These are phyloP conservation scores for Phaeosphaeriaceae sp. DNA, from an alignment of 2,329 filamentous ascomycete species.

Conservation along the genomic window DNA sequence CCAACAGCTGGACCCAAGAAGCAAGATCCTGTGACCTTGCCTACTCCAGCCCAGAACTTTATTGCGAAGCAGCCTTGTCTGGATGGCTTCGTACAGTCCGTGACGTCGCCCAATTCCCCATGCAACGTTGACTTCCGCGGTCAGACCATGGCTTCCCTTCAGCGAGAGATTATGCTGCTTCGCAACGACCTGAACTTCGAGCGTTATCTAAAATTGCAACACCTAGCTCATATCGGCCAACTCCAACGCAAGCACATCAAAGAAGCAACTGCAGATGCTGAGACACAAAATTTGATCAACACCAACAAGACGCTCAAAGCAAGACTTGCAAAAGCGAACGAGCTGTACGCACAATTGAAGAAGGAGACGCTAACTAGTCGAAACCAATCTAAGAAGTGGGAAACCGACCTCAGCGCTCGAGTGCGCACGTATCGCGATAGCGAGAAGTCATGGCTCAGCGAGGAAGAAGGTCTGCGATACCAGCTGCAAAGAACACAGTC, in stretches of 20 bases:
- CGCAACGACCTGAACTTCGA: slow-evolving; percentile 86
- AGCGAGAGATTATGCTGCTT: slow-evolving; percentile 77
- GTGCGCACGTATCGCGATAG: slow-evolving; percentile 73
- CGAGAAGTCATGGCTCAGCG: slow-evolving; percentile 69
- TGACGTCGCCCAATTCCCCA: slow-evolving; percentile 33
- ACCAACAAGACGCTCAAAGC: slow-evolving; percentile 77
- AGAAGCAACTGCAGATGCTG: slow-evolving; percentile 80
- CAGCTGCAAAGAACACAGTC: slow-evolving; percentile 66
- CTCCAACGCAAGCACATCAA: slow-evolving; percentile 76
- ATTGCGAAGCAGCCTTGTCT: slow-evolving; percentile 38
- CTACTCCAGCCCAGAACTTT: slow-evolving; percentile 28
- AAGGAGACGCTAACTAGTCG: slow-evolving; percentile 77
- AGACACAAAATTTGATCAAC: slow-evolving; percentile 82
- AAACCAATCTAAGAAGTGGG: slow-evolving; percentile 79
- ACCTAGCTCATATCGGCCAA: slow-evolving; percentile 81
- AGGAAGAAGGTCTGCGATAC: slow-evolving; percentile 64
- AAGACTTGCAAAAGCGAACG: slow-evolving; percentile 76
- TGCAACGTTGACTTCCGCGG: slow-evolving; percentile 39
- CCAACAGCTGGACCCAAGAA: slow-evolving; percentile 51
- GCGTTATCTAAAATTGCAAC: slow-evolving; percentile 82
- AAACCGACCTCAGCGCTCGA: slow-evolving; percentile 73
- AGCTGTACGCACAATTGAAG: slow-evolving; percentile 72
- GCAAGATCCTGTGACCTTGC: slow-evolving; percentile 23
- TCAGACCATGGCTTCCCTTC: slow-evolving; percentile 60
- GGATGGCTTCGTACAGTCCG: slow-evolving; percentile 42